Base-by-base conservation (phyloP, 2,329 filamentous ascomycete genomes). In the Xylariaceae sp. region DNA sequence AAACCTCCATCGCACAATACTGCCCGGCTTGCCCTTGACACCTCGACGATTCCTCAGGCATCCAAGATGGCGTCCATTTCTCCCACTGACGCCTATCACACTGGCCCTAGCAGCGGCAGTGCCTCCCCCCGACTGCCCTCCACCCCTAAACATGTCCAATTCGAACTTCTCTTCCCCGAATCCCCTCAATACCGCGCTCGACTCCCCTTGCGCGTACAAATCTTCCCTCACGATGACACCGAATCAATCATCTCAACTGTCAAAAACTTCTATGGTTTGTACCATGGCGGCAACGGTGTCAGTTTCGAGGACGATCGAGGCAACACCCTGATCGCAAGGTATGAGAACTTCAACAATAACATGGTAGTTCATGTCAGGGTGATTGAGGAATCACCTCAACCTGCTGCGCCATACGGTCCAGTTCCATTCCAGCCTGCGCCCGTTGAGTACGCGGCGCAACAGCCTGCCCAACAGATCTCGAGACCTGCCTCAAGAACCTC, bases 241-340 rank as follows among this genome's bases (percentile, higher is more conserved):
- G 91, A 97, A 62, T 96, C 90, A 28, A 98, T 98, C 68, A 88
- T 97, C 50, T 93, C 89, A 12, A 97, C 93, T 1, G 91, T 97
- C 60, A 97, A 95, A 77, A 97, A 96, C 73, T 97, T 97, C 71
- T 97, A 95, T 63, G 93, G 93, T 47, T 78, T 98, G 53, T 96
- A 96, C 64, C 87, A 91, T 29, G 78, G 80, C 54, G 81, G 80
- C 53, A 84, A 84, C 62, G 90, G 93, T 52, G 85, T 98, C 60
- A 95, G 89, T 68, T 97, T 98, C 60, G 91, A 97, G 68, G 91
- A 97, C 64, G 81, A 87, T 50, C 74, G 85, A 56, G 89, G 88
- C 57, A 91, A 87, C 59, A 95, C 87, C 47, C 80, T 98, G 59
- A 97, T 98, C 65, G 89, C 91, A 50, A 82, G 89, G 46, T 96